These are phyloP conservation scores for Penicillium atrosanguineum DNA, from an alignment of 495 filamentous ascomycete species.

Conservation along the genomic window DNA sequence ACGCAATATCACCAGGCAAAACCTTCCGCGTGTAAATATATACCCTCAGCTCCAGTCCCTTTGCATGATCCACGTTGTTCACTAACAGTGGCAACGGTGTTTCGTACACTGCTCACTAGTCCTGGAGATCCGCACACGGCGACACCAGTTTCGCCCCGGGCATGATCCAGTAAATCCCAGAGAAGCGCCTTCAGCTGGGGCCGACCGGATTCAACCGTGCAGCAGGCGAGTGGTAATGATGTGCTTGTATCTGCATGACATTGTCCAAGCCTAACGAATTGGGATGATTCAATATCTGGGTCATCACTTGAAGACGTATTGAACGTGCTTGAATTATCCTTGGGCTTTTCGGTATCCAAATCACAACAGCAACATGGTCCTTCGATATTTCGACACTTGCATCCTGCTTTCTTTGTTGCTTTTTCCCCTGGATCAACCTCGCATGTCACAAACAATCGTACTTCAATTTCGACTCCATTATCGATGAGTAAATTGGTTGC, in stretches of 20 bases:
- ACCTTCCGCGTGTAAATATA: conserved; percentile 9
- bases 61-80: conserved; percentile 8
- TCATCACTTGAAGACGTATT: not conserved
- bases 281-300: not conserved
- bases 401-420: not conserved
- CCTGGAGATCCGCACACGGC: not conserved
- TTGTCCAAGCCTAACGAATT: not conserved
- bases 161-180: conserved; percentile 1
- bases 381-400: not conserved
- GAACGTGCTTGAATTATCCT: not conserved
- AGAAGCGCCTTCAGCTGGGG: not conserved
- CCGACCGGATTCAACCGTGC: conserved; percentile 1
- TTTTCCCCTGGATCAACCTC: not conserved
- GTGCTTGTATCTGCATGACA: not conserved
- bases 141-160: not conserved
- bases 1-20: conserved; percentile 1
- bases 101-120: conserved; percentile 6
- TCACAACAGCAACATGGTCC: conserved; percentile 6
- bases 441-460: conserved; percentile 6
- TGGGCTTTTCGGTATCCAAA: not conserved
- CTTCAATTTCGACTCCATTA: conserved; percentile 1
- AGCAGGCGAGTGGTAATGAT: not conserved
- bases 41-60: conserved; percentile 8
- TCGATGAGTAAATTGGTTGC: conserved; percentile 2
- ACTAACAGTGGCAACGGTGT: conserved; percentile 5